Conservation (phyloP, 768 basidiomycete species). For the Macrocybe gigantea region DNA sequence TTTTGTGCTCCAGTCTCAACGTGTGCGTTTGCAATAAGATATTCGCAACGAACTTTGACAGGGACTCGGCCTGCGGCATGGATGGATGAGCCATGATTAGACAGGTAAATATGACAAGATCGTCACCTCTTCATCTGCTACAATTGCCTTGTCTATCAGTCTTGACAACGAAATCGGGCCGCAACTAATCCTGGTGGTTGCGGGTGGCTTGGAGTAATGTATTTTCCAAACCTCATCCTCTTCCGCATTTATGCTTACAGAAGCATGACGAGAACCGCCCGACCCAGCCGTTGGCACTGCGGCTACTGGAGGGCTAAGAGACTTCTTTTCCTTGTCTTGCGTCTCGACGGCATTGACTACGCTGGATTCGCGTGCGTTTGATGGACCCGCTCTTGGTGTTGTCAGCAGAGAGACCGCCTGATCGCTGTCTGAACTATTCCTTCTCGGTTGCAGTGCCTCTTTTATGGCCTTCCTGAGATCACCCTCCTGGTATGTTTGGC, state of each 20-base stretch:
- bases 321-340: background rate
- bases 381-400: no score
- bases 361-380: no score
- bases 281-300: conserved; percentile 5
- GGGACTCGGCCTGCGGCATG: conserved; percentile 13
- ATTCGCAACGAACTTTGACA: conserved; percentile 16
- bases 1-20: conserved; percentile 1
- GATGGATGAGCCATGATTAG: conserved; percentile 1
- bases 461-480: no score
- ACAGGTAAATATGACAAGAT: background rate
- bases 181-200: conserved; percentile 20
- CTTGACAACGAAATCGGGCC: conserved; percentile 17
- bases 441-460: no score
- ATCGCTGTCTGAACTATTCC: no score
- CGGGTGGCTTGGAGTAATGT: conserved; percentile 33
- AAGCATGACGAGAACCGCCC: conserved; percentile 1
- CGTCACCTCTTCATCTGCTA: conserved; percentile 5
- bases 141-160: conserved; percentile 4
- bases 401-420: no score
- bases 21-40: background rate
- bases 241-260: background rate
- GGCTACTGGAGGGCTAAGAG: conserved; percentile 1
- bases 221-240: conserved; percentile 30
- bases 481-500: no score
- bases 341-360: no score